These are phyloP conservation scores for Fusarium sp. DNA, from an alignment of 2,329 filamentous ascomycete species.

Conservation along the genomic window DNA sequence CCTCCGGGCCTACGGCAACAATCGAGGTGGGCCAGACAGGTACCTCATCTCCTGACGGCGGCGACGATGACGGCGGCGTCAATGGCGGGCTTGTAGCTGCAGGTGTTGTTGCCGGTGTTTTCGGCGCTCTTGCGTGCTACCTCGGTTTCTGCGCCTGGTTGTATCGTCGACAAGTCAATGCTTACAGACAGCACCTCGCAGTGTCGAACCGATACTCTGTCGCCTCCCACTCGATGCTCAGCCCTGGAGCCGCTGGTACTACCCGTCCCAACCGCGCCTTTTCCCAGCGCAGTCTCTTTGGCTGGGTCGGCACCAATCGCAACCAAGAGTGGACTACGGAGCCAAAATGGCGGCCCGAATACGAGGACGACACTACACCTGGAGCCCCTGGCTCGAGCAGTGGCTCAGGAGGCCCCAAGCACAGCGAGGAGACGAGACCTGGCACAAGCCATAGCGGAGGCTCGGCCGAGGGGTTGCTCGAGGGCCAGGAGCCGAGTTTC, in stretches of 20 bases:
- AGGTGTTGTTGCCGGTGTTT: conserved; percentile 71
- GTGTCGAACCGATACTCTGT: conserved; percentile 68
- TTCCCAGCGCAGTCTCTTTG: conserved; percentile 45
- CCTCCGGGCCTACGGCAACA: conserved; percentile 61
- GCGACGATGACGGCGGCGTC: conserved; percentile 22
- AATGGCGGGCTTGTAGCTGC: conserved; percentile 59
- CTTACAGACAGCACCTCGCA: conserved; percentile 77
- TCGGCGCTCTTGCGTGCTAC: conserved; percentile 70
- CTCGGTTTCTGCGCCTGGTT: conserved; percentile 78
- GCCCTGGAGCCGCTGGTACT: conserved; percentile 28
- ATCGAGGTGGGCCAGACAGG: conserved; percentile 46
- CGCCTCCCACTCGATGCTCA: conserved; percentile 55
- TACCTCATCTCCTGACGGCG: conserved; percentile 37
- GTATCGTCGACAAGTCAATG: conserved; percentile 74
- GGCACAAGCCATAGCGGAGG: conserved; percentile 53
- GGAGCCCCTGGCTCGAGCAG: conserved; percentile 41
- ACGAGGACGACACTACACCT: conserved; percentile 40
- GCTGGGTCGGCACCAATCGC: conserved; percentile 48
- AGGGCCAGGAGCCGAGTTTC: conserved; percentile 75
- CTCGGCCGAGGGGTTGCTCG: conserved; percentile 61
- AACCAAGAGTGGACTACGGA: conserved; percentile 41
- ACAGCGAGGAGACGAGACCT: conserved; percentile 44
- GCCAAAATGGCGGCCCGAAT: conserved; percentile 47
- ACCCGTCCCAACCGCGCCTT: conserved; percentile 25
- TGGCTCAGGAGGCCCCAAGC: conserved; percentile 35